A percentile compares a stretch with the other conserved stretches of the same genome.
Evolutionary conservation across 2,329 filamentous ascomycete species (phyloP).

Genomic region (Colletotrichum aenigma): DNA sequence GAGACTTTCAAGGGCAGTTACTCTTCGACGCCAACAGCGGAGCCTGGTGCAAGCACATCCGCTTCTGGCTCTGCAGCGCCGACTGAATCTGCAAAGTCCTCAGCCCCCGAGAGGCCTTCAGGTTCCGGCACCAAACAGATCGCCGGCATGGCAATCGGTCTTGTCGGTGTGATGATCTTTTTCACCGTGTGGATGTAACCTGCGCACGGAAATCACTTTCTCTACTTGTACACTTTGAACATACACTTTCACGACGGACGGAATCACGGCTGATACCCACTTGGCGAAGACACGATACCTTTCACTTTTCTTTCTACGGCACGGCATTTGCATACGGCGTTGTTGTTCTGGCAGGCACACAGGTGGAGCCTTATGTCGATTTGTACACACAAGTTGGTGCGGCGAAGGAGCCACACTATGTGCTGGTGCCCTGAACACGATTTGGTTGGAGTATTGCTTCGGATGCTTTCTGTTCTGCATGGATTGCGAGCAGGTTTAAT

Average conservation of each 20-base stretch:
- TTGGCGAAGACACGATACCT: neutral
- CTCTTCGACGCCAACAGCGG: constrained; percentile 19
- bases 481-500: neutral
- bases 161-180: constrained; percentile 55
- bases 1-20: constrained; percentile 43
- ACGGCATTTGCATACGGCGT: constrained; percentile 4
- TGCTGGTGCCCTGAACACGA: neutral
- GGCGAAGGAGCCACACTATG: neutral
- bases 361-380: neutral
- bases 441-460: neutral
- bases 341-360: neutral
- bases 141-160: constrained; percentile 52
- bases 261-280: constrained; percentile 12
- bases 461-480: neutral
- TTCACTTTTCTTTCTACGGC: neutral
- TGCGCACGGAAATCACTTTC: neutral
- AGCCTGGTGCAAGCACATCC: neutral
- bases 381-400: neutral
- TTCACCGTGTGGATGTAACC: constrained; percentile 54
- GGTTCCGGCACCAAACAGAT: constrained; percentile 51
- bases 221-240: constrained; percentile 9
- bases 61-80: constrained; percentile 25
- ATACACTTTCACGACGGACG: neutral
- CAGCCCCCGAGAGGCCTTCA: constrained; percentile 28
- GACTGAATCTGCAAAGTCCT: constrained; percentile 34